Conservation (phyloP, 257 asterid species). For the Paraleonurus japonicus region DNA sequence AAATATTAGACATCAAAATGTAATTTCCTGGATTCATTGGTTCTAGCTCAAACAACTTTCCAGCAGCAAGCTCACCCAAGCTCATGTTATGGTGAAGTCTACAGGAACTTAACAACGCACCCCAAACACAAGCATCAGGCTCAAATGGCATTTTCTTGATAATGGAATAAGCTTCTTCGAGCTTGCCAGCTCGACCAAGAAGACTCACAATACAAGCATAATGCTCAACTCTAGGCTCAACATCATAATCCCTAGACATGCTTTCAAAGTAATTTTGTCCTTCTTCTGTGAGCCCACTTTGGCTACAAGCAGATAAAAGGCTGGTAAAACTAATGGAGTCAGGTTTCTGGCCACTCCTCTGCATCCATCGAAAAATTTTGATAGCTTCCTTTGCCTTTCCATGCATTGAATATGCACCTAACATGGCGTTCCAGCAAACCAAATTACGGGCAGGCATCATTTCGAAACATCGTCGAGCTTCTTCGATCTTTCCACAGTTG, state of each 20-base stretch:
- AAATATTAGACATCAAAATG: conserved; percentile 74
- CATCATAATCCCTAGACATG: conserved; percentile 60
- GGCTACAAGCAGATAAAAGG: conserved; percentile 83
- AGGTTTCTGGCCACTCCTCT: conserved; percentile 61
- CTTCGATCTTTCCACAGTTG: conserved; percentile 73
- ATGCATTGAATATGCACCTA: conserved; percentile 86
- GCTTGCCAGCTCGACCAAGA: conserved; percentile 91
- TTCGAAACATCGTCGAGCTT: conserved; percentile 58
- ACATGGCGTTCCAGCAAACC: conserved; percentile 87
- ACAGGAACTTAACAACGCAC: conserved; percentile 83
- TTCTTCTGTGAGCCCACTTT: conserved; percentile 63
- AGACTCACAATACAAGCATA: conserved; percentile 81
- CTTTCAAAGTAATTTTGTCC: conserved; percentile 59
- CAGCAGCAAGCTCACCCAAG: conserved; percentile 82
- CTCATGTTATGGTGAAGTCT: conserved; percentile 60
- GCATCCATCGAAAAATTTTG: conserved; percentile 51
- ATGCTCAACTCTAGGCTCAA: conserved; percentile 75
- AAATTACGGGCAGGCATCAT: conserved; percentile 57
- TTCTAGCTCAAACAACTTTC: conserved; percentile 67
- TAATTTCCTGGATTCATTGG: conserved; percentile 82
- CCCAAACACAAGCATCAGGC: conserved; percentile 94
- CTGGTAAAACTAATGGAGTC: conserved; percentile 78
- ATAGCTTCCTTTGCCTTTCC: conserved; percentile 73
- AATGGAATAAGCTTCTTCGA: conserved; percentile 67
- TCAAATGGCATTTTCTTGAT: conserved; percentile 70